Percentiles rank a stretch among this genome's conserved stretches.
These are phyloP conservation scores for Kwoniella newhampshirensis DNA, from an alignment of 768 basidiomycete genomes.

Conservation along the genomic window DNA sequence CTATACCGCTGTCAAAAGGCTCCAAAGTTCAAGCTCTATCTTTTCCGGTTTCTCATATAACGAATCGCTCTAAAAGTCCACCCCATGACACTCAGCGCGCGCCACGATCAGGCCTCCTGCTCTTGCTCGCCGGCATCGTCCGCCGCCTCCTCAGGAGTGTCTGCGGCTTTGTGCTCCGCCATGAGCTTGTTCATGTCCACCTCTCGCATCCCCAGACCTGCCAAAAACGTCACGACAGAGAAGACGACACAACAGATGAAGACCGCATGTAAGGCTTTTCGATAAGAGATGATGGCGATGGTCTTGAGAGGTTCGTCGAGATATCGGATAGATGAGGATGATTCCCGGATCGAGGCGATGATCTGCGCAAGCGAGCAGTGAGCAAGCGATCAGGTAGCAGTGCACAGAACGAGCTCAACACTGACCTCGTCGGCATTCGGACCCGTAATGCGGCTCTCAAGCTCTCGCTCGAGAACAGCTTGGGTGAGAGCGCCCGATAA, in stretches of 20 bases:
- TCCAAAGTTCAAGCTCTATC: too few species aligned
- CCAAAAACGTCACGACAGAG: conserved; percentile 25
- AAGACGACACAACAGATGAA: conserved; percentile 41
- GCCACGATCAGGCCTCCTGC: too few species aligned
- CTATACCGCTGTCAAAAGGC: too few species aligned
- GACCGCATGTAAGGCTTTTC: conserved; percentile 41
- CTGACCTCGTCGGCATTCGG: conserved; percentile 60
- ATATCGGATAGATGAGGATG: conserved; percentile 44
- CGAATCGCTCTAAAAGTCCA: too few species aligned
- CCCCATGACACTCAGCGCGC: too few species aligned
- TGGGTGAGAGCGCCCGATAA: conserved; percentile 82
- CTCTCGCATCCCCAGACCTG: conserved; percentile 37
- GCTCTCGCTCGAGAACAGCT: conserved; percentile 67
- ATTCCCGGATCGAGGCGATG: conserved; percentile 48
- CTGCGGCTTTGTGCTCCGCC: conserved; percentile 5
- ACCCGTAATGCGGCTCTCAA: conserved; percentile 73
- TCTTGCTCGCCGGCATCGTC: conserved; percentile 6
- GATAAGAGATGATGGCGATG: conserved; percentile 44
- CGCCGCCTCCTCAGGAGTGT: background rate
- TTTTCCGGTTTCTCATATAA: too few species aligned
- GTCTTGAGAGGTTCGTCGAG: conserved; percentile 31
- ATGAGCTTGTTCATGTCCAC: conserved; percentile 24
- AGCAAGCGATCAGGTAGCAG: conserved; percentile 6
- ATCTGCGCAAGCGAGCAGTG: conserved; percentile 25
- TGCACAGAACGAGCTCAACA: too few species aligned